A percentile compares a stretch with the other conserved stretches of the same genome.
Evolutionary conservation across 352 stramenopile genomes (phyloP).

Genomic region (Phytophthora pseudosyringae): DNA sequence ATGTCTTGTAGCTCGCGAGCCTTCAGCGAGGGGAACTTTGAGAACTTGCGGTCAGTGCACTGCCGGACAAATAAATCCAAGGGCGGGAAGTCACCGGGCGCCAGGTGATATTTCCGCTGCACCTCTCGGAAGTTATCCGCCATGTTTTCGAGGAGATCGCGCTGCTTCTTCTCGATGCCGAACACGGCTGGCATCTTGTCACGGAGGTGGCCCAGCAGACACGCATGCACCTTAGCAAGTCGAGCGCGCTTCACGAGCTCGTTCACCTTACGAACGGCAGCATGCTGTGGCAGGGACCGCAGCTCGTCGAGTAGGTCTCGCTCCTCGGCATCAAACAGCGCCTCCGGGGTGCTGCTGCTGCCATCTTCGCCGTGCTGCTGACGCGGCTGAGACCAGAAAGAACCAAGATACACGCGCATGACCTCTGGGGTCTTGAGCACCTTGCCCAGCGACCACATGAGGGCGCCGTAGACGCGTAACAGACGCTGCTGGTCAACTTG

Average conservation of each 20-base stretch:
- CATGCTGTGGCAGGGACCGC: slow-evolving; percentile 94
- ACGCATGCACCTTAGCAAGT: slow-evolving; percentile 97
- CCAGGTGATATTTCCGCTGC: slow-evolving; percentile 97
- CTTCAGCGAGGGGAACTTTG: slow-evolving; percentile 93
- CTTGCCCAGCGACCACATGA: slow-evolving; percentile 99
- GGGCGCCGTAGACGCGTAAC: slow-evolving; percentile 97
- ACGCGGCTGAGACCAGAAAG: slow-evolving; percentile 95
- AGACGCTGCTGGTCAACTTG: slow-evolving; percentile 98
- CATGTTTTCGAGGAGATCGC: slow-evolving; percentile 95
- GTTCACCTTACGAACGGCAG: slow-evolving; percentile 94
- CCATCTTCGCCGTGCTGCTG: slow-evolving; percentile 86
- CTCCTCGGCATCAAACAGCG: slow-evolving; percentile 97
- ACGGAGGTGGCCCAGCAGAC: slow-evolving; percentile 97
- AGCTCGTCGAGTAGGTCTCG: slow-evolving; percentile 98
- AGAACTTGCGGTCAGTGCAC: slow-evolving; percentile 89
- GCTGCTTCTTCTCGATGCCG: slow-evolving; percentile 97
- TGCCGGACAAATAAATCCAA: slow-evolving; percentile 89
- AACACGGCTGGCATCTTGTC: slow-evolving; percentile 97
- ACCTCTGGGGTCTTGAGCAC: slow-evolving; percentile 98
- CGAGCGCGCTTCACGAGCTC: slow-evolving; percentile 96
- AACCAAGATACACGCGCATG: slow-evolving; percentile 97
- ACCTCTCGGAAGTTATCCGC: slow-evolving; percentile 97
- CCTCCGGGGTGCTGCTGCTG: slow-evolving; percentile 45
- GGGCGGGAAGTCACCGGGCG: slow-evolving; percentile 94
- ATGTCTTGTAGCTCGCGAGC: slow-evolving; percentile 97